Base-by-base conservation (phyloP, 2,329 filamentous ascomycete species). In the Drechslerella coelobrocha region DNA sequence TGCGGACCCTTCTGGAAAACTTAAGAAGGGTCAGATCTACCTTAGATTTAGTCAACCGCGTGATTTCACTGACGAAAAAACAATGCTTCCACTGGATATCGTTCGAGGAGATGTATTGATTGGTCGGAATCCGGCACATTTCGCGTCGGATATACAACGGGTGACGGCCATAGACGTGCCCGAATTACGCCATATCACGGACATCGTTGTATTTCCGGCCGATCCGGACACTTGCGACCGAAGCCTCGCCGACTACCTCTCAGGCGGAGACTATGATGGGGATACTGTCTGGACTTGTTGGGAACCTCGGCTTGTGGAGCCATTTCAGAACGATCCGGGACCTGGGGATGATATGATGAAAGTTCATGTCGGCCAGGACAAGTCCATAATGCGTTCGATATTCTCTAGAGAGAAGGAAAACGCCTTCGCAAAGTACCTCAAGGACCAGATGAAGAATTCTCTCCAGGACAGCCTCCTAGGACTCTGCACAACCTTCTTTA, bases 251-350 rank as follows among this genome's bases (percentile, higher is more conserved):
- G 84, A 86, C 7, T 87, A 88, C 74, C 80, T 93, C 0, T 90
- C 89, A 0, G 90, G 90, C 0, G 90, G 90, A 0, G 90, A 93
- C 75, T 93, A 92, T 72, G 90, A 93, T 73, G 90, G 90, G 0
- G 90, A 94, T 72, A 83, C 81, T n/a, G 85, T 76, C 10, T 92
- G 89, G 89, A 79, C 91, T 0, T 91, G 88, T 75, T 93, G 88
- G 88, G 89, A 92, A 26, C 79, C 81, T 0, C 78, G 79, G 0
- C 82, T 94, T 2, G 88, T 90, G 0, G 74, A 80, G 3, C 85
- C 86, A n/a, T 93, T 93, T 73, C 73, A 75, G 2, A 91, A 85
- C 0, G 79, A 82, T 0, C 78, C 82, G 84, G 0, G 29, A 82
- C 84, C 10, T 79, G 43, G 31, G 0, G 34, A 76, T 57, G 50